phyloP scores from a whole-genome alignment of 2,329 filamentous ascomycete species.

The Bipolaris oryzae region DNA sequence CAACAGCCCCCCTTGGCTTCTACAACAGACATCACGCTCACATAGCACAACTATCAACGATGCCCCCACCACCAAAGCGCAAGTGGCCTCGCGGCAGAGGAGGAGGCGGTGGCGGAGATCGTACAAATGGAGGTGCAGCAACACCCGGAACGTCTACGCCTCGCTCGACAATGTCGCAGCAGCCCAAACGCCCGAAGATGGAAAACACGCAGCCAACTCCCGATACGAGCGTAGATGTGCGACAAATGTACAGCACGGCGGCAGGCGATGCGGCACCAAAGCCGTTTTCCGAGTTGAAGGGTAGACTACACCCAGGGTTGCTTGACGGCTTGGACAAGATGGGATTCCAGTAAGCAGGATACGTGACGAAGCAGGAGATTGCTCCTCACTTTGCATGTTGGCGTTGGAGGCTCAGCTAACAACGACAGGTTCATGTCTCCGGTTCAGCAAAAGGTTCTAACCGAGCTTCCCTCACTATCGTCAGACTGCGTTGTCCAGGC shows the following conservation, averaged over 20 bases:
- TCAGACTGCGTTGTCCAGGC: conserved; percentile 62
- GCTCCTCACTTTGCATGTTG: background rate
- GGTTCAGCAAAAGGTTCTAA: conserved; percentile 61
- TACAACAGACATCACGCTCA: conserved; percentile 19
- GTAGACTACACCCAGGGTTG: conserved; percentile 34
- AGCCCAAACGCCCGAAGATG: conserved; percentile 33
- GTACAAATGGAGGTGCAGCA: conserved; percentile 13
- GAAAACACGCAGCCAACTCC: conserved; percentile 15
- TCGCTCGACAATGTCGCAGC: conserved; percentile 26
- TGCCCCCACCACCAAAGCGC: conserved; percentile 35
- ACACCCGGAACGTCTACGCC: conserved; percentile 11
- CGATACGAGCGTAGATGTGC: conserved; percentile 26
- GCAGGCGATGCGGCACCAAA: conserved; percentile 29
- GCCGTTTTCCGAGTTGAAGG: conserved; percentile 38
- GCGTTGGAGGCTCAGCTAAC: conserved; percentile 14
- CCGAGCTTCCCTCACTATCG: conserved; percentile 55
- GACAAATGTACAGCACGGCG: conserved; percentile 33
- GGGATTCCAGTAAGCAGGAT: conserved; percentile 44
- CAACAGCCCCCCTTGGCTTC: conserved; percentile 19
- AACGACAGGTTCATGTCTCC: conserved; percentile 55
- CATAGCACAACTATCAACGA: conserved; percentile 13
- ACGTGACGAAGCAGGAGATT: background rate
- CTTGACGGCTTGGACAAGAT: conserved; percentile 44
- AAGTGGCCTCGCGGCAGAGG: conserved; percentile 30
- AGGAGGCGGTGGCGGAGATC: conserved; percentile 17